Base-by-base conservation (phyloP, 2,329 filamentous ascomycete genomes). In the Teratosphaeria destructans region DNA sequence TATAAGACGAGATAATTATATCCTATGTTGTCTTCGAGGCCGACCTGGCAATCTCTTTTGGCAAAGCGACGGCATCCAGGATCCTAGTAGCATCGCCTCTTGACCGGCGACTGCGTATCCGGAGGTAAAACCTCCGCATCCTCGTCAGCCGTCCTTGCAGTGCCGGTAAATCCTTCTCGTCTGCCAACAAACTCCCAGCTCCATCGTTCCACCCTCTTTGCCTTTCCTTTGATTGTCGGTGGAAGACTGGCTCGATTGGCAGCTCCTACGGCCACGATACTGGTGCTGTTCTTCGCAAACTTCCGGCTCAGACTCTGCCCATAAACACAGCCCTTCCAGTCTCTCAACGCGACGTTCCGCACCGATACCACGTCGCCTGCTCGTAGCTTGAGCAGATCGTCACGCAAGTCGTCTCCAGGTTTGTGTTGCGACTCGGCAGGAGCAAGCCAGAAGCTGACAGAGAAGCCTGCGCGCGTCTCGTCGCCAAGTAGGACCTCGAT, bases 401-500 rank as follows among this genome's bases (percentile, higher is more conserved):
- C 66, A 10, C 76, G 69, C 27, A 83, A 73, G 58, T 55, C 55
- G 39, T 56, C 55, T 8, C 3, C 32, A 39, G 32, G 55, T 23
- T 43, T 27, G 11, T 34, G 39, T 53, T 53, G 56, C 11, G 56
- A 57, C 10, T 73, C 67, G 23, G 62, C 58, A 2, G 77, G 73
- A 4, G 80, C 75, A 1, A 95, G 76, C 93, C 93, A 97, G 71
- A 95, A 90, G 2, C 88, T 92, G 59, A 96, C 79, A 32, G 81
- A 84, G 74, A 96, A 95, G 2, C 87, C 88, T 0, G 89, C 83
- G 63, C 81, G 83, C 0, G 91, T 95, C 57, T 96, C 89, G 71
- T 97, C 93, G 5, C 89, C 92, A 0, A 96, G 84, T 1, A 92
- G 77, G 2, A 94, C 73, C 72, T 95, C 90, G 49, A 93, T 77